Percentiles rank a stretch among this genome's conserved stretches.
These are phyloP conservation scores for Yarrowia galli DNA, from an alignment of 1,139 yeast species.

Conservation along the genomic window DNA sequence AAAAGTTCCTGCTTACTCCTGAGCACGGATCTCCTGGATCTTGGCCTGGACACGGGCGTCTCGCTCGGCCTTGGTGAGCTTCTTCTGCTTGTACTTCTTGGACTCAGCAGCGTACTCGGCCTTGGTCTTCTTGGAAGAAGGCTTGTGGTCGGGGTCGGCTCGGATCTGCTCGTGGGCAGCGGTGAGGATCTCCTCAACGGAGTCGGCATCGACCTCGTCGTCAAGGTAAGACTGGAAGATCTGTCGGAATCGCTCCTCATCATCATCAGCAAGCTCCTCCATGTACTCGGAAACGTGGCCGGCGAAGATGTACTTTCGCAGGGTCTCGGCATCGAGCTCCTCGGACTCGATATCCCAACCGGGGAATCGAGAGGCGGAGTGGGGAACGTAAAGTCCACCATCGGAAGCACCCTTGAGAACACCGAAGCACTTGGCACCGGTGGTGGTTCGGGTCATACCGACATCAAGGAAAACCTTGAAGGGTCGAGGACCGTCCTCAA, in stretches of 20 bases:
- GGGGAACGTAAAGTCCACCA: slow-evolving; percentile 99
- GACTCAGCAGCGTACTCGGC: slow-evolving; percentile 98
- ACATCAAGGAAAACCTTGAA: slow-evolving; percentile 99
- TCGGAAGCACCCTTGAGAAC: slow-evolving; percentile 99
- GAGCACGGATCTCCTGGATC: slow-evolving; percentile 64
- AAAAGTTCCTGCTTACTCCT: slow-evolving; percentile 27
- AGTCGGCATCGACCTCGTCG: slow-evolving; percentile 97
- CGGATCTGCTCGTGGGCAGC: slow-evolving; percentile 96
- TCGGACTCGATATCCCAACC: slow-evolving; percentile 99
- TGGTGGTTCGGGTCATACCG: slow-evolving; percentile 99
- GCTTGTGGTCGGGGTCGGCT: slow-evolving; percentile 85
- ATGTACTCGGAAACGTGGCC: slow-evolving; percentile 99
- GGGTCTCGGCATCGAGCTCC: slow-evolving; percentile 96
- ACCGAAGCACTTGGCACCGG: slow-evolving; percentile 99
- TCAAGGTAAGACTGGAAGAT: slow-evolving; percentile 96
- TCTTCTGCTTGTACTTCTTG: slow-evolving; percentile 86
- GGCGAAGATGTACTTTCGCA: slow-evolving; percentile 99
- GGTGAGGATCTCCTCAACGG: slow-evolving; percentile 91
- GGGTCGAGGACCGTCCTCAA: slow-evolving; percentile 99
- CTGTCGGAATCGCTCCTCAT: slow-evolving; percentile 98
- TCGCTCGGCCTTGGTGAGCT: slow-evolving; percentile 93
- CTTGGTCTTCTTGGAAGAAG: slow-evolving; percentile 93
- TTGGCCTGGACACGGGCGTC: slow-evolving; percentile 85
- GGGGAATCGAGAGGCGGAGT: slow-evolving; percentile 99
- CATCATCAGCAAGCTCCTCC: slow-evolving; percentile 99